phyloP scores from a whole-genome alignment of 768 basidiomycete species.

The Tephrocybe sp. region DNA sequence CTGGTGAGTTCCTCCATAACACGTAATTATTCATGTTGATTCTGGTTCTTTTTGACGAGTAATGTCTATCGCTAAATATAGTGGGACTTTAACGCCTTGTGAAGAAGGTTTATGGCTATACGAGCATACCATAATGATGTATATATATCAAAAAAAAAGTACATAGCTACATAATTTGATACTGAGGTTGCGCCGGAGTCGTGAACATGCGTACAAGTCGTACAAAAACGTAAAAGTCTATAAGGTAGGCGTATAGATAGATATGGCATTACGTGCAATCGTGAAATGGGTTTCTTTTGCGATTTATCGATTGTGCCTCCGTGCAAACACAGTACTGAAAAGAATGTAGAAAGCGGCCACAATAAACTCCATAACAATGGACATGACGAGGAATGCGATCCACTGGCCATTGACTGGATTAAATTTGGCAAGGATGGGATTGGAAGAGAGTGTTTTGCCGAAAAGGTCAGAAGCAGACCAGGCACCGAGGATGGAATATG shows the following conservation, averaged over 20 bases:
- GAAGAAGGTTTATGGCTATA: too few relatives aligned
- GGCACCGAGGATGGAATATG: slow-evolving; percentile 59
- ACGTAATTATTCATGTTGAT: too few relatives aligned
- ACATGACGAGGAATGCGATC: slow-evolving; percentile 58
- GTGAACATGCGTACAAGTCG: slow-evolving; percentile 7
- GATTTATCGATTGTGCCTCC: slow-evolving; percentile 21
- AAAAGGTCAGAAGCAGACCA: slow-evolving; percentile 54
- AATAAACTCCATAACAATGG: slow-evolving; percentile 59
- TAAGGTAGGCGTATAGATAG: slow-evolving; percentile 4
- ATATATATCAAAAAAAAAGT: slow-evolving; percentile 1
- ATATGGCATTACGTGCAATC: not conserved
- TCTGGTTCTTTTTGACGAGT: too few relatives aligned
- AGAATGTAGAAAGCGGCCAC: slow-evolving; percentile 48
- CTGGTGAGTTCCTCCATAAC: not conserved
- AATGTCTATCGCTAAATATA: too few relatives aligned
- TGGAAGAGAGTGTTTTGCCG: slow-evolving; percentile 35
- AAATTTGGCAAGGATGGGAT: slow-evolving; percentile 49
- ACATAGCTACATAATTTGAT: too few relatives aligned
- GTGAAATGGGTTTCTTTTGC: not conserved
- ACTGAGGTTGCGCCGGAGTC: too few relatives aligned
- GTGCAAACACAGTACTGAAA: slow-evolving; percentile 43
- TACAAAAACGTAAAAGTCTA: slow-evolving; percentile 4
- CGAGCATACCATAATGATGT: not conserved
- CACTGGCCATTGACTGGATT: slow-evolving; percentile 58
- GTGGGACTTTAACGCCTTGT: too few relatives aligned